Conservation (phyloP, 129 eudicot genomes). For the Heracleum sosnowskyi region DNA sequence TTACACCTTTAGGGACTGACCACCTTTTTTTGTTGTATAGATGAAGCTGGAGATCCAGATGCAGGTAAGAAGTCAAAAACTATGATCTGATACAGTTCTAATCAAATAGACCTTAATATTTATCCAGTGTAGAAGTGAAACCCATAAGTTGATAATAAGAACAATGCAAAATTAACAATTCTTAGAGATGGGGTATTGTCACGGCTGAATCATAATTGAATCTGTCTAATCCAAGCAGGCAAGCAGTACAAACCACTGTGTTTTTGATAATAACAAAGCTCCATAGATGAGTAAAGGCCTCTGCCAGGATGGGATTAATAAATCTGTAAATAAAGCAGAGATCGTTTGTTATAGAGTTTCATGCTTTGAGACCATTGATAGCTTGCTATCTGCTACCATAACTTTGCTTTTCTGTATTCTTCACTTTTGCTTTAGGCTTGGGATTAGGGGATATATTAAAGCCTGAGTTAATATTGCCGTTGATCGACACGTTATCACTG, state of each 20-base stretch:
- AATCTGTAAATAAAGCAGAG: not conserved
- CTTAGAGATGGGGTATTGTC: not conserved
- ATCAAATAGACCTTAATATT: not conserved
- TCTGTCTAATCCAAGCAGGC: not conserved
- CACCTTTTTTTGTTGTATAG: slow-evolving; percentile 24
- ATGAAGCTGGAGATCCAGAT: slow-evolving; percentile 64
- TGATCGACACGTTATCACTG: slow-evolving; percentile 54
- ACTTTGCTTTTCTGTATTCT: not conserved
- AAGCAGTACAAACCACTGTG: not conserved
- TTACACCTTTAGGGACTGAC: slow-evolving; percentile 12
- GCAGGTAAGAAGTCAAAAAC: slow-evolving; percentile 44
- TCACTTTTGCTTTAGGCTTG: slow-evolving; percentile 36
- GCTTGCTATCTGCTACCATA: not conserved
- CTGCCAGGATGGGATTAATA: not conserved
- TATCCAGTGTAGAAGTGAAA: not conserved
- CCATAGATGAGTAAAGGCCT: not conserved
- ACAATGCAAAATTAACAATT: not conserved
- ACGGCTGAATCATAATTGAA: not conserved
- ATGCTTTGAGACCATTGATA: not conserved
- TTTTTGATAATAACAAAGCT: not conserved
- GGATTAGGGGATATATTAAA: slow-evolving; percentile 88
- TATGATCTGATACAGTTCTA: not conserved
- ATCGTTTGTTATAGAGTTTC: not conserved
- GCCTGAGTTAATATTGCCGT: slow-evolving; percentile 76
- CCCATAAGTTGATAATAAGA: not conserved